phyloP scores from a whole-genome alignment of 2,329 filamentous ascomycete species.

The Aureobasidium lini region DNA sequence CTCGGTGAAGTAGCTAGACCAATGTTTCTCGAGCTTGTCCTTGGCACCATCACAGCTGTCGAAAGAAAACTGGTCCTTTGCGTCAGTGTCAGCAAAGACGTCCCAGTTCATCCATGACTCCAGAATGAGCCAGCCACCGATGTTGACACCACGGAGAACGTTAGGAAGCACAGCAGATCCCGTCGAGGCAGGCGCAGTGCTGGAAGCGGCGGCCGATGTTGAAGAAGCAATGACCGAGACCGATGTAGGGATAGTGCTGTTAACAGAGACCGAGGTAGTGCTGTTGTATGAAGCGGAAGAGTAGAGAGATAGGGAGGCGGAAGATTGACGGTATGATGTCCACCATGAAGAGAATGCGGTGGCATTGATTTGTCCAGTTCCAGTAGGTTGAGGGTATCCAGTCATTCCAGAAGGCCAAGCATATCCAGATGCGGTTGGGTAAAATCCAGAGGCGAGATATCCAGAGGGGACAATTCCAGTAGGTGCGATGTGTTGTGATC shows the following conservation, averaged over 20 bases:
- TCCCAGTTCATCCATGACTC: conserved; percentile 30
- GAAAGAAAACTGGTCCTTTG: conserved; percentile 33
- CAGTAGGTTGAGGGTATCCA: conserved; percentile 11
- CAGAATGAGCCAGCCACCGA: conserved; percentile 32
- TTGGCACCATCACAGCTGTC: conserved; percentile 30
- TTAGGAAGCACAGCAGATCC: background rate
- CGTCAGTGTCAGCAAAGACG: conserved; percentile 28
- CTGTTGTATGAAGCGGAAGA: conserved; percentile 4
- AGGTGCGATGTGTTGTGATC: conserved; percentile 3
- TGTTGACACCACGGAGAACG: conserved; percentile 28
- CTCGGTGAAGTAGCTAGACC: conserved; percentile 34
- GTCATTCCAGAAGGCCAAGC: conserved; percentile 14
- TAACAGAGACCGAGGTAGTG: background rate
- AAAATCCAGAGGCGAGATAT: conserved; percentile 10
- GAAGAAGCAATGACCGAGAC: background rate
- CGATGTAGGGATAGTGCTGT: background rate
- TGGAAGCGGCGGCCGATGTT: background rate
- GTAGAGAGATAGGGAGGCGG: conserved; percentile 7
- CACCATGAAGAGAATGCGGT: conserved; percentile 7
- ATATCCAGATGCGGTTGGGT: conserved; percentile 15
- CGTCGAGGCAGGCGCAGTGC: background rate
- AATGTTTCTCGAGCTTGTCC: conserved; percentile 28
- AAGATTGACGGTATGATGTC: conserved; percentile 6
- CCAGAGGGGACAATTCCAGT: conserved; percentile 11
- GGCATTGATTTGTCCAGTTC: conserved; percentile 10